Evolutionary conservation across 805 yeast species (phyloP), one percentile per base, ranked within the genome.

Genomic region (Sporopachydermia lactativora): DNA sequence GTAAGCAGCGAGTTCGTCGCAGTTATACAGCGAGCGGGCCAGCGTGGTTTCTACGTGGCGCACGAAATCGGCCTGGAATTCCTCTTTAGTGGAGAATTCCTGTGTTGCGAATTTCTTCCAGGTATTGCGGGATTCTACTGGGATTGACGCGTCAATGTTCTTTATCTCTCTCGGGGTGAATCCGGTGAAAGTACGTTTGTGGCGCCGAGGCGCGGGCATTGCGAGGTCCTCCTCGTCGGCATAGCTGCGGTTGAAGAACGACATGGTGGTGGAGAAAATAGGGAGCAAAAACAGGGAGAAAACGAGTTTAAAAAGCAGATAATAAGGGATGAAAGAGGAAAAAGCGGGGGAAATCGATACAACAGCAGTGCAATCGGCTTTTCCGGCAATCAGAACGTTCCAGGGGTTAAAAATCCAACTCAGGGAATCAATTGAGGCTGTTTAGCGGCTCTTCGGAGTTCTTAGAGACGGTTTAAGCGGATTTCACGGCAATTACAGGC

Each of bases 1-100:
- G 57, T 88, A 86, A 17, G 96, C 95, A 35, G 95, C 95, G 54
- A 86, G 65, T 44, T 79, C 78, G 59, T 88, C 96, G 63, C 95
- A 84, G 54, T 88, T 88, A 70, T 81, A 84, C 66, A 86, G 65
- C 24, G 89, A 83, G 52, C 96, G 71, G n/a, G 94, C 96, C 55
- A 86, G 66, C 1, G 88, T 74, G 35, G 94, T 82, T 60, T 86
- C 96, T 35, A 88, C 95, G 58, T 88, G 94, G 48, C 75, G 72
- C 39, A 86, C 80, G 55, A 86, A 81, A 43, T 69, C 68, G 34
- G 64, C 52, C 56, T 85, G 81, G 51, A 86, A 81, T 18, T 66
- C 74, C 5, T 70, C 79, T 38, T 64, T 65, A 40, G 68, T 59
- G 13, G 50, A 45, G 45, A 72, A 66, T 48, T 70, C 74, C 47